These are phyloP conservation scores for Cutaneotrichosporon daszewskae DNA, from an alignment of 1,284 basidiomycete species.

Conservation along the genomic window DNA sequence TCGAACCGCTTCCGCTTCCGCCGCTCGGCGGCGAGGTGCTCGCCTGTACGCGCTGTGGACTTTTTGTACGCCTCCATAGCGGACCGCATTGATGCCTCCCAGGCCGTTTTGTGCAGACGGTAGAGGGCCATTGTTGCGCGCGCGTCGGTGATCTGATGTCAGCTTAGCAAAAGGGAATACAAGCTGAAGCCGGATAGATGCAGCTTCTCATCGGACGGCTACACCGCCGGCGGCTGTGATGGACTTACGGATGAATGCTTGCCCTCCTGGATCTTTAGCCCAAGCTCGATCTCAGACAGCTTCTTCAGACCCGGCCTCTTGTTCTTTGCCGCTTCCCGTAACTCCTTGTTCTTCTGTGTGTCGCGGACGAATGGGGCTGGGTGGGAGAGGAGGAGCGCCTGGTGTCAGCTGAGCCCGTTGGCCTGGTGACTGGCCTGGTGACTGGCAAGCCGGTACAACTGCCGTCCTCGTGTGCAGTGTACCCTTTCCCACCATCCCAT, in stretches of 20 bases:
- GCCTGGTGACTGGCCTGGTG: no score
- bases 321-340: conserved; percentile 55
- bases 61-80: conserved; percentile 38
- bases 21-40: conserved; percentile 8
- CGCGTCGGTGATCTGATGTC: conserved; percentile 74
- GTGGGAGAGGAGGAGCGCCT: conserved; percentile 87
- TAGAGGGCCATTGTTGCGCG: conserved; percentile 94
- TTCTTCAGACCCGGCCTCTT: conserved; percentile 70
- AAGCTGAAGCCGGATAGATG: not conserved
- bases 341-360: conserved; percentile 60
- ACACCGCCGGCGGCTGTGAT: not conserved
- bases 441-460: no score
- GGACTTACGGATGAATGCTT: conserved; percentile 74
- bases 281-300: conserved; percentile 75
- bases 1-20: conserved; percentile 17
- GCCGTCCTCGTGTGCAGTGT: no score
- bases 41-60: conserved; percentile 23
- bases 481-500: no score
- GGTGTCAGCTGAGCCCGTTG: conserved; percentile 5
- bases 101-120: conserved; percentile 74
- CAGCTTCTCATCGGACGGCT: not conserved
- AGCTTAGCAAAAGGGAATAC: no score
- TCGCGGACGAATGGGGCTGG: conserved; percentile 73
- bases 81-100: conserved; percentile 58
- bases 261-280: conserved; percentile 75